Percentiles rank a stretch among this genome's conserved stretches.
Evolutionary conservation across 2,329 filamentous ascomycete genomes (phyloP).

Genomic region (Tympanopsis confertula): DNA sequence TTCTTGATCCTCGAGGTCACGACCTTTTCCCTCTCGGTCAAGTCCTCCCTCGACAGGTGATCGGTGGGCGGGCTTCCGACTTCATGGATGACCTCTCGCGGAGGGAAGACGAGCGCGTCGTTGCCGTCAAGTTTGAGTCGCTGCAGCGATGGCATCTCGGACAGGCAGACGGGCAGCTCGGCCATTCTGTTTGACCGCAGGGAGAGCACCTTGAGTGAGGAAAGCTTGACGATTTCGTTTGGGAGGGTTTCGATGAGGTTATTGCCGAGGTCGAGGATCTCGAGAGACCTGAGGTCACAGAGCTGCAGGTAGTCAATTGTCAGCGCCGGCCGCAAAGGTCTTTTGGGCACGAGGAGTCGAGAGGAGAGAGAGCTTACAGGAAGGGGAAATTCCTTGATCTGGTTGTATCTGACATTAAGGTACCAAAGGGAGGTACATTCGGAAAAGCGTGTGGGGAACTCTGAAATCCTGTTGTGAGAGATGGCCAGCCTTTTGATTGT

Average conservation of each 20-base stretch:
- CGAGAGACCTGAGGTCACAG: slow-evolving; percentile 72
- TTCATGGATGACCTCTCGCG: slow-evolving; percentile 52
- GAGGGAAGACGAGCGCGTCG: slow-evolving; percentile 63
- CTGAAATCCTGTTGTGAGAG: slow-evolving; percentile 66
- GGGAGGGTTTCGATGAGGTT: slow-evolving; percentile 75
- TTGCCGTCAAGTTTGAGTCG: slow-evolving; percentile 86
- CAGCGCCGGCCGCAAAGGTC: slow-evolving; percentile 3
- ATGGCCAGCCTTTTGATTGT: slow-evolving; percentile 52
- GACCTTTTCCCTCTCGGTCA: slow-evolving; percentile 45
- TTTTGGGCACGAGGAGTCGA: slow-evolving; percentile 6
- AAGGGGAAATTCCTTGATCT: slow-evolving; percentile 51
- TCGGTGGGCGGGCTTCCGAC: slow-evolving; percentile 39
- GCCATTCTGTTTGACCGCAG: slow-evolving; percentile 79
- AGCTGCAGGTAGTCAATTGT: slow-evolving; percentile 42
- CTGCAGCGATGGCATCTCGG: slow-evolving; percentile 80
- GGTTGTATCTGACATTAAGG: slow-evolving; percentile 69
- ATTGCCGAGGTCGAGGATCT: slow-evolving; percentile 84
- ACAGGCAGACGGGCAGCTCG: slow-evolving; percentile 70
- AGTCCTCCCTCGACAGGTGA: slow-evolving; percentile 44
- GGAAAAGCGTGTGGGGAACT: slow-evolving; percentile 59
- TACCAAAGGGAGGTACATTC: slow-evolving; percentile 71
- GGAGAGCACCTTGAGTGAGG: slow-evolving; percentile 78
- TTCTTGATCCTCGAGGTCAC: slow-evolving; percentile 51
- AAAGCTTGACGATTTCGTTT: slow-evolving; percentile 66
- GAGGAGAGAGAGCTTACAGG: slow-evolving; percentile 27